Conservation (phyloP, 306 rosid genomes). For the Malus orientalis region DNA sequence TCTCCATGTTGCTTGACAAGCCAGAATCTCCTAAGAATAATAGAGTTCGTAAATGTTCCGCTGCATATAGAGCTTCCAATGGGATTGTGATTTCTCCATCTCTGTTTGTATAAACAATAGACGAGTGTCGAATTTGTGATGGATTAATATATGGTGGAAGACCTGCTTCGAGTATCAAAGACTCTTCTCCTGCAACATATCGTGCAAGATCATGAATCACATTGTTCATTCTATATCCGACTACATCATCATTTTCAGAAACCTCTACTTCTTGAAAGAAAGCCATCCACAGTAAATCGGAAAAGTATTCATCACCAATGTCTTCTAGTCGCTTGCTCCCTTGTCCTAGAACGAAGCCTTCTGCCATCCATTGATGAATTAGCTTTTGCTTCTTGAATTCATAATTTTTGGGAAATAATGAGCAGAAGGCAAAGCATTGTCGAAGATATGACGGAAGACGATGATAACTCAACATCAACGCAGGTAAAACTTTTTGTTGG, state of each 20-base stretch:
- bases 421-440: constrained; percentile 11
- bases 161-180: neutral
- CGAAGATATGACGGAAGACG: neutral
- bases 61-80: neutral
- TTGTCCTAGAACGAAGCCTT: neutral
- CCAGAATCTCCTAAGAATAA: neutral
- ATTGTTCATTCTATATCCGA: constrained; percentile 5
- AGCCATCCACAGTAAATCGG: neutral
- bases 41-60: neutral
- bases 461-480: constrained; percentile 8
- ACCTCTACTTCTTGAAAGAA: neutral
- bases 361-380: constrained; percentile 11
- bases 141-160: neutral
- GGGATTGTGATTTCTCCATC: neutral
- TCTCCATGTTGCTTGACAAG: too few relatives aligned
- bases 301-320: constrained; percentile 2
- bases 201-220: constrained; percentile 8
- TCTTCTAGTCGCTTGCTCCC: constrained; percentile 4
- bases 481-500: neutral
- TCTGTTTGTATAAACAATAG: neutral
- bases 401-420: constrained; percentile 1
- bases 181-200: neutral
- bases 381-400: neutral
- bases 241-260: too few relatives aligned
- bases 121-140: neutral